phyloP scores from a whole-genome alignment of 768 basidiomycete genomes.

The Pulveroboletus sp. region DNA sequence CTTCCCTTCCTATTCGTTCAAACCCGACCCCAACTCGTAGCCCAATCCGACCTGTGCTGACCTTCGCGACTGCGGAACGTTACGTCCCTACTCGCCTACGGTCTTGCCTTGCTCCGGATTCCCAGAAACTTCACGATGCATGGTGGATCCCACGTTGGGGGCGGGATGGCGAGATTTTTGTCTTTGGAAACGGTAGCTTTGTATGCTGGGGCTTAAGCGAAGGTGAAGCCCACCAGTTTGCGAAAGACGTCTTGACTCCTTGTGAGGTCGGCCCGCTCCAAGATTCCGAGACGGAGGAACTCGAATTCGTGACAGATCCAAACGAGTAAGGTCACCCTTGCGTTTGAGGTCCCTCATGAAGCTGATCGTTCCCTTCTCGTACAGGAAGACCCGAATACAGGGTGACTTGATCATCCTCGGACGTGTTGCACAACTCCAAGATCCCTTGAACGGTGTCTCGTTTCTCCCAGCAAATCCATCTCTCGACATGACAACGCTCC shows the following conservation, averaged over 20 bases:
- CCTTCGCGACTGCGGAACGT: conserved; percentile 78
- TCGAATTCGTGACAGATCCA: conserved; percentile 90
- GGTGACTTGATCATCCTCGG: conserved; percentile 92
- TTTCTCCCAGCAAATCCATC: conserved; percentile 47
- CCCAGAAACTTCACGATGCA: conserved; percentile 65
- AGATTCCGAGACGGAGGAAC: conserved; percentile 80
- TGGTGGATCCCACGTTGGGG: conserved; percentile 79
- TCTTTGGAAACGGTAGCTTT: conserved; percentile 84
- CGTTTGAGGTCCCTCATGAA: neutral
- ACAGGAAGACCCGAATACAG: conserved; percentile 79
- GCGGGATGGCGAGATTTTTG: conserved; percentile 74
- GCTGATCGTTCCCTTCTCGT: conserved; percentile 5
- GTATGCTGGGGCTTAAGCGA: conserved; percentile 89
- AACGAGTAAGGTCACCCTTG: conserved; percentile 57
- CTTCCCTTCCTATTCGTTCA: conserved; percentile 78
- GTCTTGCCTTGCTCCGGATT: conserved; percentile 46
- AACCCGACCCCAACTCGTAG: conserved; percentile 85
- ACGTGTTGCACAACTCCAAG: conserved; percentile 54
- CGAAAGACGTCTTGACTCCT: conserved; percentile 52
- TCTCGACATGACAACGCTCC: conserved; percentile 65
- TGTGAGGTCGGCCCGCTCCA: conserved; percentile 61
- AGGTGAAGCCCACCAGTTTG: conserved; percentile 65
- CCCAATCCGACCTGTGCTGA: conserved; percentile 70
- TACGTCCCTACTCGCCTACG: conserved; percentile 67
- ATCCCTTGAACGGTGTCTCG: conserved; percentile 39